Conservation (phyloP, 352 stramenopile genomes). For the Globisporangium spiculum region DNA sequence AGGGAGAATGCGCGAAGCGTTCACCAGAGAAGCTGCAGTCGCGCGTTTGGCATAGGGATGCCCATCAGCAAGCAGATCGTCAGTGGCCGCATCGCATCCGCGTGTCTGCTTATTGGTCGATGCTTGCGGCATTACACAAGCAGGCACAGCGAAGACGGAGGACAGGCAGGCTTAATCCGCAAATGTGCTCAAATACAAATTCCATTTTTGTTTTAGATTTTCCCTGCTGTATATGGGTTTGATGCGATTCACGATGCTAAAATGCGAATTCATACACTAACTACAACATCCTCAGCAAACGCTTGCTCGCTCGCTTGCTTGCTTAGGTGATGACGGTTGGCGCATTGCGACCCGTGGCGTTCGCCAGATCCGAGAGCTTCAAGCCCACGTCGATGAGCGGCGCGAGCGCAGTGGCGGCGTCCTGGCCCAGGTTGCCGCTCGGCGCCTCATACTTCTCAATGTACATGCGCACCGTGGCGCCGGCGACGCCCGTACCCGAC, state of each 20-base stretch:
- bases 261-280: slow-evolving; percentile 3
- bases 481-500: slow-evolving; percentile 96
- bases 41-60: background rate
- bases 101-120: too few relatives aligned
- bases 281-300: background rate
- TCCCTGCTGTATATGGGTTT: background rate
- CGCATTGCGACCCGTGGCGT: slow-evolving; percentile 91
- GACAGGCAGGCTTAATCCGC: background rate
- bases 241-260: background rate
- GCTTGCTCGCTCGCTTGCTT: background rate
- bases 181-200: background rate
- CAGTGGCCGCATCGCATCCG: background rate
- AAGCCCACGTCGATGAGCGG: slow-evolving; percentile 92
- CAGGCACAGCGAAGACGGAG: too few relatives aligned
- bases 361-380: slow-evolving; percentile 89
- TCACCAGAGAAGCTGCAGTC: too few relatives aligned
- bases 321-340: slow-evolving; percentile 98
- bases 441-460: slow-evolving; percentile 98
- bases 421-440: slow-evolving; percentile 81
- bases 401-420: slow-evolving; percentile 74
- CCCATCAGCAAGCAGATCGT: background rate
- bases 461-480: slow-evolving; percentile 99
- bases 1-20: too few relatives aligned
- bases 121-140: too few relatives aligned
- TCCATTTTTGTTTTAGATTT: background rate